Evolutionary conservation across 2,329 filamentous ascomycete genomes (phyloP).

Genomic region (Pyricularia grisea): DNA sequence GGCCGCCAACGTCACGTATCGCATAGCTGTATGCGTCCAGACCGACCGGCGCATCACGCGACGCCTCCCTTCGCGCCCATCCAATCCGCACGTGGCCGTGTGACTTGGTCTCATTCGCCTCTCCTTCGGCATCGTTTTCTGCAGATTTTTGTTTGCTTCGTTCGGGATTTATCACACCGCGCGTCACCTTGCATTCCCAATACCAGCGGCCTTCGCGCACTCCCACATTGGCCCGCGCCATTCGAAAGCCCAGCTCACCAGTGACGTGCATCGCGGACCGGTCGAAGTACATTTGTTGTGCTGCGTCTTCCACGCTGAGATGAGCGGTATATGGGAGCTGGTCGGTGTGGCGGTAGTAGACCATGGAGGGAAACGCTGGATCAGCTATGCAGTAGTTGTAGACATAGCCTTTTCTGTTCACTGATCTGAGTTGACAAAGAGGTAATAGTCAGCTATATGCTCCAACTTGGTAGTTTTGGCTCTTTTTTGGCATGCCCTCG

Average conservation of each 20-base stretch:
- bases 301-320: conserved; percentile 88
- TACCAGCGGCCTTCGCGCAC: conserved; percentile 86
- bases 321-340: conserved; percentile 73
- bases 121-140: background rate
- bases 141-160: conserved; percentile 17
- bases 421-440: conserved; percentile 29
- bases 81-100: conserved; percentile 71
- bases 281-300: conserved; percentile 76
- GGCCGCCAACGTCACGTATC: conserved; percentile 78
- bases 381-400: conserved; percentile 90
- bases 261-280: conserved; percentile 67
- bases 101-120: conserved; percentile 23
- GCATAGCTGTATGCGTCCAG: conserved; percentile 93
- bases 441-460: background rate
- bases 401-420: conserved; percentile 65
- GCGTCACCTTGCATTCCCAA: conserved; percentile 85
- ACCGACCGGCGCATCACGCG: conserved; percentile 73
- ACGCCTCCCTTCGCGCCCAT: conserved; percentile 73
- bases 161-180: conserved; percentile 49
- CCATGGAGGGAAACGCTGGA: conserved; percentile 72
- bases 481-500: background rate
- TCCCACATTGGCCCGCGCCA: conserved; percentile 82
- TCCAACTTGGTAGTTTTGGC: conserved; percentile 4
- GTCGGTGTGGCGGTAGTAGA: conserved; percentile 86
- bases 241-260: conserved; percentile 87